Evolutionary conservation across 176 grass and related monocot species (phyloP).

Genomic region (Thinopyrum elongatum): DNA sequence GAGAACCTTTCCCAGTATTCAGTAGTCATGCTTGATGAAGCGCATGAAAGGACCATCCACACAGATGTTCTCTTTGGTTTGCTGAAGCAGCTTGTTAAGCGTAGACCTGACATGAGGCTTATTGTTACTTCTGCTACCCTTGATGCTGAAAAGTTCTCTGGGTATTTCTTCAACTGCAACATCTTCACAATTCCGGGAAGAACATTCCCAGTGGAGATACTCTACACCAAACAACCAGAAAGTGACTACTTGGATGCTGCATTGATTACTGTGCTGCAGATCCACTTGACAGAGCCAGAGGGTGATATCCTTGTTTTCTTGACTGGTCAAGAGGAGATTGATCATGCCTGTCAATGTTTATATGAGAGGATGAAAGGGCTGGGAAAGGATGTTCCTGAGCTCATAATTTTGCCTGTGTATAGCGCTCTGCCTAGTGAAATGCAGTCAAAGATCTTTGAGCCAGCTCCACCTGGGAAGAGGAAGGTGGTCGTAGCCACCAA

Average conservation of each 20-base stretch:
- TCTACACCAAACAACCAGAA: conserved; percentile 90
- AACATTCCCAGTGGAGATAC: conserved; percentile 95
- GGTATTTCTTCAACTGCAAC: conserved; percentile 95
- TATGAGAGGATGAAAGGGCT: conserved; percentile 95
- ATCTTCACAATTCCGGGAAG: conserved; percentile 98
- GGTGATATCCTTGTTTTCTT: conserved; percentile 88
- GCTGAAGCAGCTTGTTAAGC: conserved; percentile 86
- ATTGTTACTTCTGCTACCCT: conserved; percentile 96
- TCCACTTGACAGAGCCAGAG: conserved; percentile 92
- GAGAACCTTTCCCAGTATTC: conserved; percentile 90
- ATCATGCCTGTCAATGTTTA: conserved; percentile 86
- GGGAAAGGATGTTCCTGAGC: conserved; percentile 85
- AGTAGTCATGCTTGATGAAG: conserved; percentile 96
- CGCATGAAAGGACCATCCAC: conserved; percentile 92
- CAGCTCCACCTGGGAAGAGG: conserved; percentile 89
- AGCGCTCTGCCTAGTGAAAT: conserved; percentile 97
- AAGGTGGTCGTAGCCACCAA: conserved; percentile 95
- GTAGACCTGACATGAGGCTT: conserved; percentile 82
- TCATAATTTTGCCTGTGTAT: conserved; percentile 94
- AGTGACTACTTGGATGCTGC: conserved; percentile 93
- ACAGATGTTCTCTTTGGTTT: conserved; percentile 95
- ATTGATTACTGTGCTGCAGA: conserved; percentile 87
- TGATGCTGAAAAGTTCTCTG: conserved; percentile 98
- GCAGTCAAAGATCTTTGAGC: conserved; percentile 95
- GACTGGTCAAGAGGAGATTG: conserved; percentile 96